Conservation (phyloP, 768 basidiomycete genomes). For the Hemileccinum impolitum region DNA sequence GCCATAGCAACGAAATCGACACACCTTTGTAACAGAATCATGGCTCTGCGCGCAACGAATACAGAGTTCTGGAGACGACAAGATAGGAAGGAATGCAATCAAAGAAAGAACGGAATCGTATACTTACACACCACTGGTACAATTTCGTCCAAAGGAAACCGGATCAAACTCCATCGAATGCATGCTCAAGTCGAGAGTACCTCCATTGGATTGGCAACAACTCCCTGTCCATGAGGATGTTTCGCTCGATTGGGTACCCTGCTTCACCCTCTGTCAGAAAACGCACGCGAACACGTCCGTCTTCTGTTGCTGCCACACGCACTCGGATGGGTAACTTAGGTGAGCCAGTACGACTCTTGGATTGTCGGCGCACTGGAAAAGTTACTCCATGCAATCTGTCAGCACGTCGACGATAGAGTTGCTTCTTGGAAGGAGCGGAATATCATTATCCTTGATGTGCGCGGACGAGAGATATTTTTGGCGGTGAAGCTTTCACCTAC, state of each 20-base stretch:
- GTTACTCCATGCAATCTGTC: slow-evolving; percentile 43
- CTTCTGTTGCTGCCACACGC: slow-evolving; percentile 58
- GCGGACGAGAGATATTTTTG: slow-evolving; percentile 27
- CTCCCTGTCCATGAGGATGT: slow-evolving; percentile 23
- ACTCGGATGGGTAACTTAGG: slow-evolving; percentile 59
- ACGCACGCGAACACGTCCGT: slow-evolving; percentile 43
- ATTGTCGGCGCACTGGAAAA: slow-evolving; percentile 48
- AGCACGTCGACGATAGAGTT: slow-evolving; percentile 40
- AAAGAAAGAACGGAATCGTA: not conserved
- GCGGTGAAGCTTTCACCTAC: slow-evolving; percentile 38
- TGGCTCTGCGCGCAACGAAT: slow-evolving; percentile 32
- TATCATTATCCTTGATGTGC: slow-evolving; percentile 26
- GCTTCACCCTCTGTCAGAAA: slow-evolving; percentile 64
- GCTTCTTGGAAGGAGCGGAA: slow-evolving; percentile 38
- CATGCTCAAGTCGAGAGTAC: slow-evolving; percentile 39
- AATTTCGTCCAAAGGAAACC: slow-evolving; percentile 35
- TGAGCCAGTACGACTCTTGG: slow-evolving; percentile 43
- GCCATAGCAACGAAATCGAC: too few relatives aligned
- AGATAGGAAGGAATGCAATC: not conserved
- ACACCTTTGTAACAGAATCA: slow-evolving; percentile 15
- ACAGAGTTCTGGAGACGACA: slow-evolving; percentile 38
- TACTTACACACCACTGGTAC: slow-evolving; percentile 29
- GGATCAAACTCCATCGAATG: slow-evolving; percentile 35
- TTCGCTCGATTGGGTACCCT: slow-evolving; percentile 6
- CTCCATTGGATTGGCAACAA: slow-evolving; percentile 46